Percentiles rank a stretch among this genome's conserved stretches.
Conservation (phyloP, 1,139 yeast genomes). For the Pichia sp. region DNA sequence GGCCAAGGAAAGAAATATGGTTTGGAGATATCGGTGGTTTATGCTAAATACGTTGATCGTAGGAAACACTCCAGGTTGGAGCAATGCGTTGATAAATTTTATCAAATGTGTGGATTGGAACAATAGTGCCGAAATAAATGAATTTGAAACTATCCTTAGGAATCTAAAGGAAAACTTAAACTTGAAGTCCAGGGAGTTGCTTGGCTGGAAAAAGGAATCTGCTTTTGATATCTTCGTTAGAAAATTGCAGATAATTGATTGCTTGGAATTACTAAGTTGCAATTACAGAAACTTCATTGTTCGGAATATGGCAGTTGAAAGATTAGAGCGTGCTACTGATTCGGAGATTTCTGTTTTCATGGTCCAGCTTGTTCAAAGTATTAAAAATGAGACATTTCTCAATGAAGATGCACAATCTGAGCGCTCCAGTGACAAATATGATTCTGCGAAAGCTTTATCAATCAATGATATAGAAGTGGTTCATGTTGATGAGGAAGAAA, state of each 20-base stretch:
- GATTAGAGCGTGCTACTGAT: conserved; percentile 73
- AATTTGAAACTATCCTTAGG: conserved; percentile 53
- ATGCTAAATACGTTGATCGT: conserved; percentile 54
- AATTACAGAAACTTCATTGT: conserved; percentile 52
- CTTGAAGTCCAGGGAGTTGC: conserved; percentile 4
- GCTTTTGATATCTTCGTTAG: conserved; percentile 24
- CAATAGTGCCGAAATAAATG: conserved; percentile 73
- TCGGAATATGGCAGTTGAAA: conserved; percentile 84
- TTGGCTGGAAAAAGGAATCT: background rate
- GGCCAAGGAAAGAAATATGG: conserved; percentile 78
- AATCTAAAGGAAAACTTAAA: conserved; percentile 21
- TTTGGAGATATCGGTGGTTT: conserved; percentile 91
- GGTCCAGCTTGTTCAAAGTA: conserved; percentile 87
- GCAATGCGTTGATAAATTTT: conserved; percentile 56
- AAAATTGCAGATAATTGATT: conserved; percentile 74
- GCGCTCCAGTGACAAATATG: conserved; percentile 8
- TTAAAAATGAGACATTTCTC: conserved; percentile 57
- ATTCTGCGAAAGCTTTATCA: conserved; percentile 12
- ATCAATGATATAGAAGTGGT: background rate
- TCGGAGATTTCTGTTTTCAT: conserved; percentile 76
- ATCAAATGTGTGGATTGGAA: conserved; percentile 87
- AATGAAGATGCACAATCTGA: background rate
- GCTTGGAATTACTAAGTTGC: conserved; percentile 80
- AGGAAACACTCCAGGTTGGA: conserved; percentile 31
- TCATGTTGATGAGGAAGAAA: conserved; percentile 23